These are phyloP conservation scores for Kokia cookei DNA, from an alignment of 441 rosid genomes.

Conservation along the genomic window DNA sequence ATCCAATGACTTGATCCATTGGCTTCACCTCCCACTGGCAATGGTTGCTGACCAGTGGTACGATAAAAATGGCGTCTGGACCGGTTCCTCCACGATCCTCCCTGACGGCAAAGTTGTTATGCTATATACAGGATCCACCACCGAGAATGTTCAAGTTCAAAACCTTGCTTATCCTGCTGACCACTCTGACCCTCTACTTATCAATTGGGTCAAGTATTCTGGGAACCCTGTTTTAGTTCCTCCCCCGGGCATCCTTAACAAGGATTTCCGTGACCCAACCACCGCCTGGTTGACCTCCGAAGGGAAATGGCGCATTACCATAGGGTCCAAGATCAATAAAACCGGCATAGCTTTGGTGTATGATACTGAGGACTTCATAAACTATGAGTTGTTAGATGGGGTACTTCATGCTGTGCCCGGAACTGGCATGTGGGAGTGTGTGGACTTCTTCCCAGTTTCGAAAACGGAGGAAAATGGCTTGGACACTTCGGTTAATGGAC, in stretches of 20 bases:
- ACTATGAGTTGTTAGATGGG: constrained; percentile 34
- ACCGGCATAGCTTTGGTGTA: constrained; percentile 74
- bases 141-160: constrained; percentile 70
- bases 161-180: constrained; percentile 89
- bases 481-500: constrained; percentile 66
- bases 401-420: constrained; percentile 55
- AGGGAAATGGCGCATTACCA: constrained; percentile 72
- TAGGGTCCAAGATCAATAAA: constrained; percentile 65
- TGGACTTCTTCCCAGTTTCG: constrained; percentile 81
- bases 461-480: constrained; percentile 34
- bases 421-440: constrained; percentile 99
- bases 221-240: constrained; percentile 75
- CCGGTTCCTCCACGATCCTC: constrained; percentile 84
- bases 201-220: constrained; percentile 70
- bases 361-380: constrained; percentile 64
- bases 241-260: constrained; percentile 49
- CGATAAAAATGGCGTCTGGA: constrained; percentile 88
- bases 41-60: constrained; percentile 87
- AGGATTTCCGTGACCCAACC: constrained; percentile 91
- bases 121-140: constrained; percentile 83
- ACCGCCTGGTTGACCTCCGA: constrained; percentile 76
- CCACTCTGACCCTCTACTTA: constrained; percentile 68
- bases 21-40: constrained; percentile 81
- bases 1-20: constrained; percentile 79
- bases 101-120: constrained; percentile 66